These are phyloP conservation scores for Lactifluus pinguis DNA, from an alignment of 768 basidiomycete genomes.

Conservation along the genomic window DNA sequence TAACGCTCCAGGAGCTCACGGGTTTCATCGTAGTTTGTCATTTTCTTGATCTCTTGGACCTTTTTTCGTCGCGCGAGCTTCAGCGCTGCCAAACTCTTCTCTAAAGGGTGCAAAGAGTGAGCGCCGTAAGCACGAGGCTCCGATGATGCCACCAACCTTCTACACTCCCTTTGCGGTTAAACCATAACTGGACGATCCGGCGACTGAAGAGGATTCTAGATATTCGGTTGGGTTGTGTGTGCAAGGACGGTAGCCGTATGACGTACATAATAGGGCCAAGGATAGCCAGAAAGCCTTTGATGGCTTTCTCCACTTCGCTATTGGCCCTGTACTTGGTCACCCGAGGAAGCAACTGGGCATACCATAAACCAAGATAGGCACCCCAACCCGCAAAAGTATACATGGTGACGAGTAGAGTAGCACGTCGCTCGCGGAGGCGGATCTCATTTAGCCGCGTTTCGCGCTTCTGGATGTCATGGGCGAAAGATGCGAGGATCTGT, in stretches of 20 bases:
- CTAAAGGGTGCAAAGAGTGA: slow-evolving; percentile 32
- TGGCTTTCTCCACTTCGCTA: slow-evolving; percentile 32
- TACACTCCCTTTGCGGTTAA: slow-evolving; percentile 64
- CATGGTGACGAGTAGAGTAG: slow-evolving; percentile 66
- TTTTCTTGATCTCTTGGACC: slow-evolving; percentile 95
- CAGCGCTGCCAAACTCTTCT: slow-evolving; percentile 65
- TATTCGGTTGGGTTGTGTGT: not conserved
- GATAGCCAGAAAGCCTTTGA: slow-evolving; percentile 50
- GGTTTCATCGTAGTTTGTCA: slow-evolving; percentile 92
- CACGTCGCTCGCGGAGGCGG: slow-evolving; percentile 72
- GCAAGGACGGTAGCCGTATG: not conserved
- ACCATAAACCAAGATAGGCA: slow-evolving; percentile 67
- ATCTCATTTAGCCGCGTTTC: slow-evolving; percentile 73
- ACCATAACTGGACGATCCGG: slow-evolving; percentile 79
- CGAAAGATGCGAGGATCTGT: slow-evolving; percentile 56
- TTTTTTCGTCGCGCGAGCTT: slow-evolving; percentile 74
- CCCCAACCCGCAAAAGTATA: slow-evolving; percentile 72
- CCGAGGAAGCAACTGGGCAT: slow-evolving; percentile 46
- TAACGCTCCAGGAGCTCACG: slow-evolving; percentile 85
- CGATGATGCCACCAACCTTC: slow-evolving; percentile 49
- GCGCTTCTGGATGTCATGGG: slow-evolving; percentile 60
- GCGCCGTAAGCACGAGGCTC: not conserved
- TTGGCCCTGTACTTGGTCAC: slow-evolving; percentile 25
- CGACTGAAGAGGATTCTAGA: slow-evolving; percentile 64
- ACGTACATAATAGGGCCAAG: slow-evolving; percentile 75